phyloP scores from a whole-genome alignment of 2,329 filamentous ascomycete genomes.

The Sporothrix pseudoabietina region DNA sequence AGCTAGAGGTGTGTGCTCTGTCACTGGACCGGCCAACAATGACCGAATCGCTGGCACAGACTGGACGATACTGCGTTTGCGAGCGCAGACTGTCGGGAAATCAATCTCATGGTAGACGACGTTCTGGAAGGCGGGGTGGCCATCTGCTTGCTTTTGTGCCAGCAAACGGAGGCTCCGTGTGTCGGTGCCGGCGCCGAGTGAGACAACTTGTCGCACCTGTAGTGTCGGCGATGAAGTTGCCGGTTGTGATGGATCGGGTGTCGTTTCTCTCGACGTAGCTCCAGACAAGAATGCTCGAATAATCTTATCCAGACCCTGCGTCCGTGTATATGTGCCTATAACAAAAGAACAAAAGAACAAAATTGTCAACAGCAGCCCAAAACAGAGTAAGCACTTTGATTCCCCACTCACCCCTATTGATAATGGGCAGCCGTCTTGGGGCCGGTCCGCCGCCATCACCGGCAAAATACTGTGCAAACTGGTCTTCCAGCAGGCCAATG shows the following conservation, averaged over 20 bases:
- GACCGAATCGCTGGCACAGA: conserved; percentile 48
- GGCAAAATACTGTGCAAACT: conserved; percentile 73
- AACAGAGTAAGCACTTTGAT: too few relatives aligned
- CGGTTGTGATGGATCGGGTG: conserved; percentile 16
- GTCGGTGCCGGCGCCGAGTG: conserved; percentile 90
- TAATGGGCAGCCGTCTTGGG: conserved; percentile 77
- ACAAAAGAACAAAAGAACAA: not conserved
- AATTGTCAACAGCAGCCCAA: conserved; percentile 5
- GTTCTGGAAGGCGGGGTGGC: conserved; percentile 37
- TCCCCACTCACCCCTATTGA: conserved; percentile 74
- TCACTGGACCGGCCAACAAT: conserved; percentile 44
- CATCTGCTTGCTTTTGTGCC: conserved; percentile 37
- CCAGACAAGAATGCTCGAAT: conserved; percentile 68
- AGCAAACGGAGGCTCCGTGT: conserved; percentile 82
- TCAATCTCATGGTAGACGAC: conserved; percentile 91
- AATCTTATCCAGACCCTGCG: conserved; percentile 76
- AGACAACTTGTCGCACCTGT: conserved; percentile 73
- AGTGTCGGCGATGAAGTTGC: not conserved
- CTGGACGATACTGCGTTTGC: conserved; percentile 62
- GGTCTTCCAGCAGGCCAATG: conserved; percentile 80
- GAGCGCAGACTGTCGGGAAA: conserved; percentile 71
- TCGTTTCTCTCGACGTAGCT: conserved; percentile 34
- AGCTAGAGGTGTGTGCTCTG: conserved; percentile 34
- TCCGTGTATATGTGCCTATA: conserved; percentile 88
- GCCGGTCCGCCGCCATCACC: conserved; percentile 48